Evolutionary conservation across 495 filamentous ascomycete genomes (phyloP).

Genomic region (Aspergillus taichungensis): DNA sequence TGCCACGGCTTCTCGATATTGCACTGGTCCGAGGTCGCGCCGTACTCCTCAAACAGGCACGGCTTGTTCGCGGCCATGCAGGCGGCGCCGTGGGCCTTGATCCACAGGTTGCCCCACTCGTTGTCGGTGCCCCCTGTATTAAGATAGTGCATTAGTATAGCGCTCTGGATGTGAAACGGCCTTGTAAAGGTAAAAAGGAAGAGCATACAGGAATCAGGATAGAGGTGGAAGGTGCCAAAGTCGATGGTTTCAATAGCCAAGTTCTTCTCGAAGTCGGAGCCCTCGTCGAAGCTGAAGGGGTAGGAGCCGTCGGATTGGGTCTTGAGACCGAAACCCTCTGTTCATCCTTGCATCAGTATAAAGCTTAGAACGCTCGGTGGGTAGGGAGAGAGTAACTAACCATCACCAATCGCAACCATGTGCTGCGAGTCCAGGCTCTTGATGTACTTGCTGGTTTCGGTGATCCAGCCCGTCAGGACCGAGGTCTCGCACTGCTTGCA

Average conservation of each 20-base stretch:
- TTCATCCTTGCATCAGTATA: not conserved
- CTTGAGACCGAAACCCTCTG: constrained; percentile 33
- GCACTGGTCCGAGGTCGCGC: constrained; percentile 35
- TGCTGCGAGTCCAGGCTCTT: constrained; percentile 55
- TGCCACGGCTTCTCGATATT: constrained; percentile 50
- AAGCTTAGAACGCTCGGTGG: too few relatives aligned
- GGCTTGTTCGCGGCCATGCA: constrained; percentile 52
- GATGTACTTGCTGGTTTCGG: constrained; percentile 51
- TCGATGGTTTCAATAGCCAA: constrained; percentile 50
- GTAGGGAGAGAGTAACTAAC: not conserved
- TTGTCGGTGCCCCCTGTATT: constrained; percentile 30
- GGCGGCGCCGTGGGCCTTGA: constrained; percentile 48
- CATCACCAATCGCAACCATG: constrained; percentile 61
- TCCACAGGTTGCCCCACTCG: constrained; percentile 48
- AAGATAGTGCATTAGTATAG: not conserved
- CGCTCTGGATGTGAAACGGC: not conserved
- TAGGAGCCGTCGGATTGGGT: constrained; percentile 42
- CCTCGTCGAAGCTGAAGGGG: constrained; percentile 50
- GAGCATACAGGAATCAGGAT: constrained; percentile 45
- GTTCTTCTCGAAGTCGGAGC: constrained; percentile 55
- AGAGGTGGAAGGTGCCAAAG: constrained; percentile 60
- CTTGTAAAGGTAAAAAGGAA: constrained; percentile 28
- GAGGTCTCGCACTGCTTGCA: constrained; percentile 52
- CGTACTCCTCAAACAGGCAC: constrained; percentile 63
- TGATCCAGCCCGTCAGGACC: constrained; percentile 54